These are phyloP conservation scores for Taphrina deformans DNA, from an alignment of 1,139 yeast genomes.

Conservation along the genomic window DNA sequence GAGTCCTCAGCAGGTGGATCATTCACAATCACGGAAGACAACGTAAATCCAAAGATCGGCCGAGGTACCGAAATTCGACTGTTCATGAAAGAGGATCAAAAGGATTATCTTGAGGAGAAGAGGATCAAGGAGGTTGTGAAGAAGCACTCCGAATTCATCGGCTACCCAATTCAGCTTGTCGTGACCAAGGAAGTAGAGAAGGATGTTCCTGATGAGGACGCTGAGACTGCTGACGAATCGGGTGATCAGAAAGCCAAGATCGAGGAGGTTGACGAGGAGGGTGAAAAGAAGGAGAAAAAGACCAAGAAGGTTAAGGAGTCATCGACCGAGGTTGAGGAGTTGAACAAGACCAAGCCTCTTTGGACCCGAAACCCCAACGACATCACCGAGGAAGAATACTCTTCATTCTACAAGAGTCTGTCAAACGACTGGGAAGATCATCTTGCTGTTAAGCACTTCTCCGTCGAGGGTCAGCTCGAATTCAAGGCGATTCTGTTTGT, in stretches of 20 bases:
- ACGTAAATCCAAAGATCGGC: conserved; percentile 58
- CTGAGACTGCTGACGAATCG: conserved; percentile 56
- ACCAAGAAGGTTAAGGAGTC: conserved; percentile 80
- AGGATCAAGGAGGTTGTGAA: conserved; percentile 98
- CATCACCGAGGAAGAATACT: conserved; percentile 97
- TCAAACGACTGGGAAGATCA: conserved; percentile 99
- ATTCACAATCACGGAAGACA: conserved; percentile 90
- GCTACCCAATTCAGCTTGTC: conserved; percentile 98
- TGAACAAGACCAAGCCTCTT: conserved; percentile 97
- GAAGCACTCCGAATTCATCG: conserved; percentile 98
- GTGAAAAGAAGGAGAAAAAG: conserved; percentile 62
- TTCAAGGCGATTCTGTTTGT: conserved; percentile 96
- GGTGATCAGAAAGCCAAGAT: conserved; percentile 62
- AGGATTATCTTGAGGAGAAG: conserved; percentile 98
- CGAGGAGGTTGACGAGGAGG: conserved; percentile 66
- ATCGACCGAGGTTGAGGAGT: conserved; percentile 90
- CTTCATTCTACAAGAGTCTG: conserved; percentile 98
- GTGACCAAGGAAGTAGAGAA: conserved; percentile 98
- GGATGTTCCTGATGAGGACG: conserved; percentile 71
- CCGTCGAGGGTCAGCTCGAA: conserved; percentile 99
- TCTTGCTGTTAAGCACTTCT: conserved; percentile 98
- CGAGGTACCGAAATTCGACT: conserved; percentile 97
- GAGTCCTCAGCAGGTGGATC: conserved; percentile 99
- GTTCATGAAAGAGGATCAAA: conserved; percentile 98
- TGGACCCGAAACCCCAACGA: conserved; percentile 99